These are phyloP conservation scores for Aureobasidium sp. DNA, from an alignment of 2,329 filamentous ascomycete species.

Conservation along the genomic window DNA sequence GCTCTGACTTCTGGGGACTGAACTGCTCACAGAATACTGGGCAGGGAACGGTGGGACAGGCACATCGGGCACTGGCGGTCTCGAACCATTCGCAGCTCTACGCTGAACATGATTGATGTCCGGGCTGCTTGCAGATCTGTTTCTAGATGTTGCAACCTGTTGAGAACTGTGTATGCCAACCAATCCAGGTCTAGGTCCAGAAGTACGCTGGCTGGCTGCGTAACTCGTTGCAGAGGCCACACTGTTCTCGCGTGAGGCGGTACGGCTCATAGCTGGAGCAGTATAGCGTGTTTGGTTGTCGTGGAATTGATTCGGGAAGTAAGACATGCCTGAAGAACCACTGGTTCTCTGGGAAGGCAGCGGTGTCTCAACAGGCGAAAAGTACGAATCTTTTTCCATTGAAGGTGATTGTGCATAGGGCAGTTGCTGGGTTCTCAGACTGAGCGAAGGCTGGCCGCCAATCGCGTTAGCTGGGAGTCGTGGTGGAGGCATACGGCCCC, in stretches of 20 bases:
- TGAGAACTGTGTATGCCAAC: slow-evolving; percentile 48
- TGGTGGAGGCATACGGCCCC: slow-evolving; percentile 47
- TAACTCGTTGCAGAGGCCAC: slow-evolving; percentile 11
- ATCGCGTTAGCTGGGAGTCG: slow-evolving; percentile 61
- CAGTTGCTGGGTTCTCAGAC: slow-evolving; percentile 59
- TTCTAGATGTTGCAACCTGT: slow-evolving; percentile 50
- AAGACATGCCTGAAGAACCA: slow-evolving; percentile 64
- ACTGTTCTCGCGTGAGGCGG: slow-evolving; percentile 26
- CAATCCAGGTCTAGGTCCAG: slow-evolving; percentile 34
- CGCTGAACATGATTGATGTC: slow-evolving; percentile 69
- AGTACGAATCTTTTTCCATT: slow-evolving; percentile 72
- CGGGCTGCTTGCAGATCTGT: slow-evolving; percentile 87
- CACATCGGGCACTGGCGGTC: slow-evolving; percentile 37
- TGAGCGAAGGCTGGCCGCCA: slow-evolving; percentile 47
- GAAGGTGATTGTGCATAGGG: slow-evolving; percentile 49
- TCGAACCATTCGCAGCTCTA: slow-evolving; percentile 46
- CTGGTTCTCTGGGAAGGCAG: slow-evolving; percentile 69
- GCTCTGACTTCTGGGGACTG: slow-evolving; percentile 66
- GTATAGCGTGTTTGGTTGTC: slow-evolving; percentile 78
- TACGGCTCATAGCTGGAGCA: slow-evolving; percentile 76
- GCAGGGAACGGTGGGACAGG: slow-evolving; percentile 45
- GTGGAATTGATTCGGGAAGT: slow-evolving; percentile 71
- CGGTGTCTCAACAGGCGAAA: slow-evolving; percentile 81
- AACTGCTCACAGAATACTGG: slow-evolving; percentile 20
- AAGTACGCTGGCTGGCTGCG: slow-evolving; percentile 13